phyloP scores from a whole-genome alignment of 805 yeast genomes.

The Nakazawaea holstii region DNA sequence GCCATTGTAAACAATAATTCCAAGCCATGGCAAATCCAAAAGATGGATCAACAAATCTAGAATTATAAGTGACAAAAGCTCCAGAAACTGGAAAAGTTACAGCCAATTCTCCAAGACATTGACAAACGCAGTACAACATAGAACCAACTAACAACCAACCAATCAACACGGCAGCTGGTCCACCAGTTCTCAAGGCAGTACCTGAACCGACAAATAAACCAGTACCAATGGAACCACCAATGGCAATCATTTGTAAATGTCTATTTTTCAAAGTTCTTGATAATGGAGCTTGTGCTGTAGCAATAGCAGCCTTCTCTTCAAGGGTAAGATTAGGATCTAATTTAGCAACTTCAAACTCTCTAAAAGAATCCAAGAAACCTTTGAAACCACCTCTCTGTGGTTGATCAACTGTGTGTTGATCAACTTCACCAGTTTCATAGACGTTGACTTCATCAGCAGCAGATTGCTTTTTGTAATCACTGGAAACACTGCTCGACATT shows the following conservation, averaged over 20 bases:
- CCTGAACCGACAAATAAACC: slow-evolving; percentile 79
- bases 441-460: slow-evolving; percentile 7
- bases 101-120: slow-evolving; percentile 59
- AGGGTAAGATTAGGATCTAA: slow-evolving; percentile 39
- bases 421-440: slow-evolving; percentile 11
- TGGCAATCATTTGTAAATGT: slow-evolving; percentile 76
- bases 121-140: slow-evolving; percentile 57
- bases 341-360: slow-evolving; percentile 25
- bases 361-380: slow-evolving; percentile 25
- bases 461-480: slow-evolving; percentile 7
- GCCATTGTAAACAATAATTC: slow-evolving; percentile 53
- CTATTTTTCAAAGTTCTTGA: slow-evolving; percentile 51
- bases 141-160: slow-evolving; percentile 55
- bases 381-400: slow-evolving; percentile 4
- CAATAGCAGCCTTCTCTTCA: slow-evolving; percentile 40
- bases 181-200: slow-evolving; percentile 53
- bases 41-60: slow-evolving; percentile 52
- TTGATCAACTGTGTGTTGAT: not conserved
- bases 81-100: slow-evolving; percentile 64
- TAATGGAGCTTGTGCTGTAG: slow-evolving; percentile 44
- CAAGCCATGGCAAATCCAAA: slow-evolving; percentile 61
- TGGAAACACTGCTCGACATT: slow-evolving; percentile 5
- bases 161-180: slow-evolving; percentile 68
- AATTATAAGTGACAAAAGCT: slow-evolving; percentile 54
- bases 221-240: slow-evolving; percentile 82